Conservation (phyloP, 73 alveolate genomes). For the Durusdinium trenchii region DNA sequence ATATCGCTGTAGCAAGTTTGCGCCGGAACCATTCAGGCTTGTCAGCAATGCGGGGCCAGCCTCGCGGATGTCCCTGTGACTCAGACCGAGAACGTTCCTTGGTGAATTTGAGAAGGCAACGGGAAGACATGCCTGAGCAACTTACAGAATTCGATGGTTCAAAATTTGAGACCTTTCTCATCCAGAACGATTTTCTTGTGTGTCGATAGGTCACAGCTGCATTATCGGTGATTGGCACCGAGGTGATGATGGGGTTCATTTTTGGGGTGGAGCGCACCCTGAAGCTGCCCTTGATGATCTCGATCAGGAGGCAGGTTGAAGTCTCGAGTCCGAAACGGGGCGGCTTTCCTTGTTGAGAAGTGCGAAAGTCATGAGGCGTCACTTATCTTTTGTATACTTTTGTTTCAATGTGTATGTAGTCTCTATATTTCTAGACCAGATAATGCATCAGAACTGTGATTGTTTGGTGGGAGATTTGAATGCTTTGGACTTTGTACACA, state of each 20-base stretch:
- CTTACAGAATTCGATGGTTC: background rate
- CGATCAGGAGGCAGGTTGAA: slow-evolving; percentile 48
- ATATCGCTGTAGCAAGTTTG: too few relatives aligned
- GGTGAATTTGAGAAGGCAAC: background rate
- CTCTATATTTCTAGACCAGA: too few relatives aligned
- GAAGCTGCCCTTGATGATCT: slow-evolving; percentile 76
- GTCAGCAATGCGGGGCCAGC: slow-evolving; percentile 75
- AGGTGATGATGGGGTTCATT: slow-evolving; percentile 93
- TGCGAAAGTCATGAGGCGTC: too few relatives aligned
- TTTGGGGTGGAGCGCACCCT: slow-evolving; percentile 94
- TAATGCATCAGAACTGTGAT: too few relatives aligned
- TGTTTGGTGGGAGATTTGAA: too few relatives aligned
- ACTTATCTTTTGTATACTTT: too few relatives aligned
- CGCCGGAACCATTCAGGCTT: slow-evolving; percentile 59
- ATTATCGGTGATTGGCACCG: background rate
- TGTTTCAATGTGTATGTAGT: too few relatives aligned
- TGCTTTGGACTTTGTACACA: too few relatives aligned
- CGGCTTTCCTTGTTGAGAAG: background rate
- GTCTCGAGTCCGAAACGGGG: background rate
- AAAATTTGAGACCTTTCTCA: background rate
- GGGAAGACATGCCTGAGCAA: background rate
- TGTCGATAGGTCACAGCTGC: background rate
- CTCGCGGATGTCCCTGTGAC: slow-evolving; percentile 65
- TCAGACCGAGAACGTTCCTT: slow-evolving; percentile 75
- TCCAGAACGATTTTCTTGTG: background rate